Conservation (phyloP, 768 basidiomycete genomes). For the Tephrocybe sp. region DNA sequence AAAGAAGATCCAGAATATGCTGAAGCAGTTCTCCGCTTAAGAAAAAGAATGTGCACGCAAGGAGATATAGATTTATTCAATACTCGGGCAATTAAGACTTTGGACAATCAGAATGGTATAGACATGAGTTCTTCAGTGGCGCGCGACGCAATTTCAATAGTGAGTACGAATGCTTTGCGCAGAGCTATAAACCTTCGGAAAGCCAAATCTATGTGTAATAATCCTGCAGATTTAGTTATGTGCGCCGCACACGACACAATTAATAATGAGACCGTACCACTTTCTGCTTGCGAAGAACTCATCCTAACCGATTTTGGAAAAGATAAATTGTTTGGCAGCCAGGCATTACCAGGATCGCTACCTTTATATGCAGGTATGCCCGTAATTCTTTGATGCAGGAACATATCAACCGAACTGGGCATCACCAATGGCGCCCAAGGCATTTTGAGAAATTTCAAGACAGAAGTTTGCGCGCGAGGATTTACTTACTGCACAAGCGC, state of each 20-base stretch:
- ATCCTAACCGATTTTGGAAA: neutral
- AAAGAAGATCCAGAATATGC: conserved; percentile 5
- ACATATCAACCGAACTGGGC: conserved; percentile 28
- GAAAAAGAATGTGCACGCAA: conserved; percentile 27
- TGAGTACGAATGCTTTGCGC: neutral
- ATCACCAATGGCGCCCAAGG: conserved; percentile 31
- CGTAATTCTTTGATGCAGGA: conserved; percentile 21
- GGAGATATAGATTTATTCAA: conserved; percentile 16
- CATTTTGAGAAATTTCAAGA: conserved; percentile 15
- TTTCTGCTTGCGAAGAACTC: neutral
- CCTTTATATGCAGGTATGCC: conserved; percentile 30
- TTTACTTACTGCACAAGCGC: conserved; percentile 6
- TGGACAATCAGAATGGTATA: conserved; percentile 8
- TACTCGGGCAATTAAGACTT: conserved; percentile 5
- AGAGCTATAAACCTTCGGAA: conserved; percentile 2
- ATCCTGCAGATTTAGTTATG: neutral
- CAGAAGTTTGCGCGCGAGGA: conserved; percentile 10
- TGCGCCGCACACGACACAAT: neutral
- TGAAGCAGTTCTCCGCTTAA: conserved; percentile 10
- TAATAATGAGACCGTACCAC: neutral
- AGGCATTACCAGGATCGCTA: conserved; percentile 20
- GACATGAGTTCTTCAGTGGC: conserved; percentile 6
- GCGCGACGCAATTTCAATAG: neutral
- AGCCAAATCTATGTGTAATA: neutral
- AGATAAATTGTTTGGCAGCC: neutral